Percentiles rank a stretch among this genome's conserved stretches.
Conservation (phyloP, 768 basidiomycete genomes). For the Amanita thiersii region DNA sequence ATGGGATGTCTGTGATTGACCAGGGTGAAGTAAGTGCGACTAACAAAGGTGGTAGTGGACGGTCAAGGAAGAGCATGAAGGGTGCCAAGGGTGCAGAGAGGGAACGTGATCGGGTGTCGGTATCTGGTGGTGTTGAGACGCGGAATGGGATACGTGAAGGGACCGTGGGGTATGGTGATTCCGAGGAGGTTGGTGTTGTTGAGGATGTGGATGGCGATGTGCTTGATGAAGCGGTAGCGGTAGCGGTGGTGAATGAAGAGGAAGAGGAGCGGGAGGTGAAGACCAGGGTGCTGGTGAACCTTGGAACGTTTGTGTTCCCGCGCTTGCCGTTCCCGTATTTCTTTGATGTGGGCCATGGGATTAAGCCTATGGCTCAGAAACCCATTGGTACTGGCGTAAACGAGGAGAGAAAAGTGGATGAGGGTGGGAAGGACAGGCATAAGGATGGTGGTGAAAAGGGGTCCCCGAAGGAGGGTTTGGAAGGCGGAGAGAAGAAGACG, state of each 20-base stretch:
- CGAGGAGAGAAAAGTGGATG: slow-evolving; percentile 13
- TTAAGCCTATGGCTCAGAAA: slow-evolving; percentile 13
- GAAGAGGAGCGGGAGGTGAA: slow-evolving; percentile 18
- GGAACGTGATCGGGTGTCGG: slow-evolving; percentile 8
- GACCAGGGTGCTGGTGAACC: slow-evolving; percentile 25
- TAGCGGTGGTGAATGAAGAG: slow-evolving; percentile 12
- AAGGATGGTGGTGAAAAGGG: slow-evolving; percentile 12
- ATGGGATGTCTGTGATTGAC: slow-evolving; percentile 7
- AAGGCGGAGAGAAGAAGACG: neutral
- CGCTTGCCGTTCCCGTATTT: slow-evolving; percentile 51
- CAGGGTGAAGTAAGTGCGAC: slow-evolving; percentile 2
- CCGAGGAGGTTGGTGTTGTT: slow-evolving; percentile 1
- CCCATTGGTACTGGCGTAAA: too few species aligned
- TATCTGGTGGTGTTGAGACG: too few species aligned
- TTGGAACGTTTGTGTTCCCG: slow-evolving; percentile 56
- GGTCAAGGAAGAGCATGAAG: slow-evolving; percentile 4
- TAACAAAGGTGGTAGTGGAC: slow-evolving; percentile 3
- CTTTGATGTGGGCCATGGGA: slow-evolving; percentile 28
- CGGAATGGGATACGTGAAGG: neutral
- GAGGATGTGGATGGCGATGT: slow-evolving; percentile 12
- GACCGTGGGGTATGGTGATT: slow-evolving; percentile 2
- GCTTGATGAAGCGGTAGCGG: slow-evolving; percentile 12
- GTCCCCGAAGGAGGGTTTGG: neutral
- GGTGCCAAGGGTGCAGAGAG: slow-evolving; percentile 6
- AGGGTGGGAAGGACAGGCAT: slow-evolving; percentile 11